phyloP scores from a whole-genome alignment of 116 monocot genomes.

The Thalassia testudinum region DNA sequence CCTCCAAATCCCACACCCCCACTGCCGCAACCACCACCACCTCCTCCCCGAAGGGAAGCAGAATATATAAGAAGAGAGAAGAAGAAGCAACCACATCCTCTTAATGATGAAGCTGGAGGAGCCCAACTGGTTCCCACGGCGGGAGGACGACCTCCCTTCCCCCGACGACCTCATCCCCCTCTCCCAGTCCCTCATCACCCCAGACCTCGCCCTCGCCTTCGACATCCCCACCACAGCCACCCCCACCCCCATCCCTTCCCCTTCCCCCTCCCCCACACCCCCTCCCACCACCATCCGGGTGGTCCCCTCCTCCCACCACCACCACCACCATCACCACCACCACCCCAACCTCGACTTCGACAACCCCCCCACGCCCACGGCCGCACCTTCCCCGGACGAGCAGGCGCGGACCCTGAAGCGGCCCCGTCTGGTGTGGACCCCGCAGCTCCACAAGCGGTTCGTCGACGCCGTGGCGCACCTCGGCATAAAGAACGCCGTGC shows the following conservation, averaged over 20 bases:
- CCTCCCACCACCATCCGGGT: neutral
- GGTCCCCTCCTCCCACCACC: neutral
- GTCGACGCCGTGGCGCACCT: conserved; percentile 25
- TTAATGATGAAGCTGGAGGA: conserved; percentile 25
- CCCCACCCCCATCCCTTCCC: neutral
- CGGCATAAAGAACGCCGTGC: conserved; percentile 35
- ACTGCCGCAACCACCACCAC: too few relatives aligned
- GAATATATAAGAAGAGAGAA: too few relatives aligned
- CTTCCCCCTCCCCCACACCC: neutral
- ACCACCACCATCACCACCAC: neutral
- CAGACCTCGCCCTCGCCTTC: conserved; percentile 42
- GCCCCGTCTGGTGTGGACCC: conserved; percentile 25
- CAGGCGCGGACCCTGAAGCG: conserved; percentile 22
- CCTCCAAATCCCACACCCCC: too few relatives aligned
- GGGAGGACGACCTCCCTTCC: conserved; percentile 33
- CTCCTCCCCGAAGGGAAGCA: too few relatives aligned
- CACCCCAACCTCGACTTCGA: conserved; percentile 5
- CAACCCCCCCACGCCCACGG: conserved; percentile 2
- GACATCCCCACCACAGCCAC: neutral
- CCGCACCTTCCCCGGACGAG: neutral
- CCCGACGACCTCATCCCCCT: conserved; percentile 51
- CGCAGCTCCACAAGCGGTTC: conserved; percentile 33
- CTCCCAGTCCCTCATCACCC: conserved; percentile 44
- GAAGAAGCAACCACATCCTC: too few relatives aligned
- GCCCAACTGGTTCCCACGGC: conserved; percentile 21